Conservation (phyloP, 257 asterid species). For the Catharanthus roseus region DNA sequence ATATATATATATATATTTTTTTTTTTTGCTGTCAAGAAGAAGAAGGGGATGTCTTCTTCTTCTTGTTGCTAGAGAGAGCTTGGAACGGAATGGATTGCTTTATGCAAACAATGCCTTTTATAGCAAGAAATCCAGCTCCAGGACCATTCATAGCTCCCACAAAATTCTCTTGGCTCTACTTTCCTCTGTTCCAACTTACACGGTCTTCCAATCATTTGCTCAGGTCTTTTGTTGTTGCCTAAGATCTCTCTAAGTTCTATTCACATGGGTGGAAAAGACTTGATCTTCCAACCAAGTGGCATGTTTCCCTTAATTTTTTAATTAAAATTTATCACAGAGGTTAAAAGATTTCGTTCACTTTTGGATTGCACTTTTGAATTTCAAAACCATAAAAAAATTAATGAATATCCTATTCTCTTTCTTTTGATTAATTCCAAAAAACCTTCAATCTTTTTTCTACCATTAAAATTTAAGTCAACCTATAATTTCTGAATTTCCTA, state of each 20-base stretch:
- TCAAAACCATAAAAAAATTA: too few species aligned
- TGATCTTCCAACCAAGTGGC: neutral
- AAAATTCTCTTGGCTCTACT: conserved; percentile 16
- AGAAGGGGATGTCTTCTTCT: conserved; percentile 25
- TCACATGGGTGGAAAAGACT: too few species aligned
- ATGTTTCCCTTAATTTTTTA: neutral
- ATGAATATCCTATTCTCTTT: too few species aligned
- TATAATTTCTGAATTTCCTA: too few species aligned
- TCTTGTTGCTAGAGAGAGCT: conserved; percentile 12
- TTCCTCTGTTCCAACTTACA: neutral
- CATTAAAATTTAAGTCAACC: too few species aligned
- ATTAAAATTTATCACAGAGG: neutral
- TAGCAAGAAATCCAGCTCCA: neutral
- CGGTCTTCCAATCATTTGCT: conserved; percentile 9
- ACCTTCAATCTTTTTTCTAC: too few species aligned
- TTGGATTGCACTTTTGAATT: too few species aligned
- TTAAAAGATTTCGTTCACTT: neutral
- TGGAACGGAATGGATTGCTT: conserved; percentile 15
- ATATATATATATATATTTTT: neutral
- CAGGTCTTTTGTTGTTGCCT: conserved; percentile 1
- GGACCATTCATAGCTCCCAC: neutral
- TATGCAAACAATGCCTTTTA: conserved; percentile 5
- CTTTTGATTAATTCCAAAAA: too few species aligned
- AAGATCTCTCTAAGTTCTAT: neutral
- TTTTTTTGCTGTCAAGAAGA: conserved; percentile 15